Evolutionary conservation across 495 filamentous ascomycete species (phyloP).

Genomic region (Penicillium bialowiezense): DNA sequence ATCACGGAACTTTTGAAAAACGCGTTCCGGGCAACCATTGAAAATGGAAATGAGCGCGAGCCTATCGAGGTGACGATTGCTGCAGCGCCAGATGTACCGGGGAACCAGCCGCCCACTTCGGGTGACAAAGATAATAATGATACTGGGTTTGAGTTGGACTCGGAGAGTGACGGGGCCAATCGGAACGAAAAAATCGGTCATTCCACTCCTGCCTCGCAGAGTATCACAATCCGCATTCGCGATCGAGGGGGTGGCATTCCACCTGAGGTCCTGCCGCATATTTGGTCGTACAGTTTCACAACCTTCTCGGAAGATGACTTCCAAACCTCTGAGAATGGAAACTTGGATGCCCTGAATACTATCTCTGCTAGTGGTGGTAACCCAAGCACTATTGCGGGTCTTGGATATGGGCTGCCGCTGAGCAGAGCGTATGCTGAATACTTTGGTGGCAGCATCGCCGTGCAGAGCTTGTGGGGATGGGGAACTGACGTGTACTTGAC

Average conservation of each 20-base stretch:
- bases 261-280: constrained; percentile 75
- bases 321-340: constrained; percentile 36
- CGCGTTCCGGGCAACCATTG: constrained; percentile 88
- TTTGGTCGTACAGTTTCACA: constrained; percentile 96
- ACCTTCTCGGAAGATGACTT: constrained; percentile 74
- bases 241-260: constrained; percentile 92
- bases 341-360: constrained; percentile 65
- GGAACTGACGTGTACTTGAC: constrained; percentile 81
- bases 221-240: constrained; percentile 91
- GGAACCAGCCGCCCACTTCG: constrained; percentile 17
- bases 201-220: constrained; percentile 60
- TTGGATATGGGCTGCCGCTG: constrained; percentile 90
- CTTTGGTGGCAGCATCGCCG: constrained; percentile 91
- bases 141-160: constrained; percentile 30
- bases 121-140: constrained; percentile 28
- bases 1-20: constrained; percentile 96
- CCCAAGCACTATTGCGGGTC: constrained; percentile 76
- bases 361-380: constrained; percentile 67
- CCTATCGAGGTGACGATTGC: constrained; percentile 92
- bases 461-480: constrained; percentile 96
- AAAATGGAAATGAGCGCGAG: constrained; percentile 71
- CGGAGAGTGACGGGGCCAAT: constrained; percentile 28
- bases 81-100: constrained; percentile 64
- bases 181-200: constrained; percentile 36
- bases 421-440: constrained; percentile 96